phyloP scores from a whole-genome alignment of 495 filamentous ascomycete species.

The Saxophila tyrrhenica region DNA sequence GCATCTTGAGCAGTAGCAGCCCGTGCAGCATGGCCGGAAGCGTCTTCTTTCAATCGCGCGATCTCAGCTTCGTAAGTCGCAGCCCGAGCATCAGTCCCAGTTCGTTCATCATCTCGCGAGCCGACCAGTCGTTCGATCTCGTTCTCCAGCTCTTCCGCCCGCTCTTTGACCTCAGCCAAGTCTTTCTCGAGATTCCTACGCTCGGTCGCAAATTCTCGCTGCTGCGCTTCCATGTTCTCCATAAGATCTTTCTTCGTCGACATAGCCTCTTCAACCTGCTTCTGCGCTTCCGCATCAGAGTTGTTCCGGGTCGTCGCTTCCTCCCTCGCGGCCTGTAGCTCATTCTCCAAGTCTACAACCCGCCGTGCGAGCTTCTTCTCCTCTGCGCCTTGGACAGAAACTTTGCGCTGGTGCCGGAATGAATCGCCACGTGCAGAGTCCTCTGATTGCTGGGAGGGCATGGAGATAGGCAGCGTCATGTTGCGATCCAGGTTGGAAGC shows the following conservation, averaged over 20 bases:
- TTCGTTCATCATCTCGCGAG: slow-evolving; percentile 65
- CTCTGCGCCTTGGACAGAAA: slow-evolving; percentile 53
- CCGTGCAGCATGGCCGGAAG: slow-evolving; percentile 28
- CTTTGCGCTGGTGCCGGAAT: slow-evolving; percentile 47
- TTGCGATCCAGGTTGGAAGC: slow-evolving; percentile 34
- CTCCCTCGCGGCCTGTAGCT: slow-evolving; percentile 50
- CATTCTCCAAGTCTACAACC: slow-evolving; percentile 69
- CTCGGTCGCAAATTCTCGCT: slow-evolving; percentile 78
- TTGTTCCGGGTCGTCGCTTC: slow-evolving; percentile 47
- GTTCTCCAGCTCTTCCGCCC: slow-evolving; percentile 78
- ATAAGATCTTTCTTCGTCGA: slow-evolving; percentile 91
- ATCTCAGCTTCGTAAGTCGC: slow-evolving; percentile 61
- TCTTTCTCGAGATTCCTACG: slow-evolving; percentile 69
- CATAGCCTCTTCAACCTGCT: slow-evolving; percentile 65
- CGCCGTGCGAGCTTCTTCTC: slow-evolving; percentile 56
- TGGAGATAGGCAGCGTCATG: not conserved
- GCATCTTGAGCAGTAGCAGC: slow-evolving; percentile 44
- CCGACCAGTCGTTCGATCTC: slow-evolving; percentile 79
- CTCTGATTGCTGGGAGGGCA: slow-evolving; percentile 35
- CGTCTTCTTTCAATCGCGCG: slow-evolving; percentile 30
- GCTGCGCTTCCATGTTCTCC: slow-evolving; percentile 83
- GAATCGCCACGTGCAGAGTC: slow-evolving; percentile 50
- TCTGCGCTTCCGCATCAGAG: slow-evolving; percentile 53
- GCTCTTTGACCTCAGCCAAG: slow-evolving; percentile 58
- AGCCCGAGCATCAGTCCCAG: slow-evolving; percentile 54